These are phyloP conservation scores for Flaveria trinervia DNA, from an alignment of 129 eudicot species.

Conservation along the genomic window DNA sequence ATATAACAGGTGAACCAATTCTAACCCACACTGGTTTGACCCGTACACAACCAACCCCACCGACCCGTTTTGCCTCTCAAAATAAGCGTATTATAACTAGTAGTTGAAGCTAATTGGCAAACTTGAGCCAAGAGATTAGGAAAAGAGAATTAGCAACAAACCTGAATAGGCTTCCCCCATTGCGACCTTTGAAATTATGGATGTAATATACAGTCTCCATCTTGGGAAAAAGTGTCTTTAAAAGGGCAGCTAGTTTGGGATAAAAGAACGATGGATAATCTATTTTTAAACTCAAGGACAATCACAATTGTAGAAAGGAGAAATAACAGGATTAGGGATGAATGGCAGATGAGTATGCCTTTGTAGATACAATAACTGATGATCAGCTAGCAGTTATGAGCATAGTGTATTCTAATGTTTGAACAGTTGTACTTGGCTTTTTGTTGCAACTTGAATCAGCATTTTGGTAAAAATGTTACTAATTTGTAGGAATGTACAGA, in stretches of 20 bases:
- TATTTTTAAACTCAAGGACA: constrained; percentile 46
- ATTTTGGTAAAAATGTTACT: background rate
- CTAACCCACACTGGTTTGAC: too few relatives aligned
- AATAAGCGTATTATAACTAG: too few relatives aligned
- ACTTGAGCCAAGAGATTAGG: background rate
- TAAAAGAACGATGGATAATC: constrained; percentile 95
- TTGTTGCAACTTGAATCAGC: background rate
- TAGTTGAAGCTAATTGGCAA: too few relatives aligned
- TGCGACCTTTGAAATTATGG: constrained; percentile 92
- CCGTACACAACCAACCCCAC: background rate
- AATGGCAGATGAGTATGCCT: constrained; percentile 1
- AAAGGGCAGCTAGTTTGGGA: constrained; percentile 85
- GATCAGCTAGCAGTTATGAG: background rate
- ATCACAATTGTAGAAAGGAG: constrained; percentile 15
- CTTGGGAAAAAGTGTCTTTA: constrained; percentile 68
- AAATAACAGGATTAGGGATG: background rate
- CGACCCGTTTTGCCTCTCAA: background rate
- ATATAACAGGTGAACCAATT: too few relatives aligned
- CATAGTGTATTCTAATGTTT: background rate
- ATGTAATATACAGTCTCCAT: constrained; percentile 97
- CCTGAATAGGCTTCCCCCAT: constrained; percentile 94
- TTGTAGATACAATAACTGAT: background rate
- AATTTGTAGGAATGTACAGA: background rate
- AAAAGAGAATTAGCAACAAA: constrained; percentile 28
- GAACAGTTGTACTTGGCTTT: background rate